Evolutionary conservation across 768 basidiomycete species (phyloP), one percentile per base, ranked within the genome.

Genomic region (Mrakia blollopis): DNA sequence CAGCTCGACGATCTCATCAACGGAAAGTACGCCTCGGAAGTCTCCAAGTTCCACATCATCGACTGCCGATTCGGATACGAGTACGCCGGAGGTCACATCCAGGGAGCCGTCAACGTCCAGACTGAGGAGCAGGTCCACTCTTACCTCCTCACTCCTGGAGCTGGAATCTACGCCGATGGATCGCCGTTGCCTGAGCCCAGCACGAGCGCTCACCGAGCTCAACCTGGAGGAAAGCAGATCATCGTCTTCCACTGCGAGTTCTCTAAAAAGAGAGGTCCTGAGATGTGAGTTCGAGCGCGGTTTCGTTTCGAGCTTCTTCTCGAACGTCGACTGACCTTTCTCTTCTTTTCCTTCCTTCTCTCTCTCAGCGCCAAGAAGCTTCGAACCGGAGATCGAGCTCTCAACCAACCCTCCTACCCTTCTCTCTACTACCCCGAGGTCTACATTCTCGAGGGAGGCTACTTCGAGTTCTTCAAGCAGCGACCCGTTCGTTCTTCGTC

Each of bases 61-160:
- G 97, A 99, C 85, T 98, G 97, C 83, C 91, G 97, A 61, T 99
- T 98, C 84, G 93, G 94, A 79, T 99, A 97, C 81, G 97, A 99
- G 85, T 98, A 90, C 83, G 86, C 87, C 69, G 97, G 97, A 13
- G 97, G 97, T 0, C 97, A 98, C 85, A 89, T 98, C 79, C 88
- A 88, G 14, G 92, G 94, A 21, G 95, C 97, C 10, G 86, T 94
- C 83, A 98, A 98, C 83, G 89, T 98, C 81, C 93, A 93, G 83
- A 92, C 90, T 23, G 90, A 90, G 18, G 83, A 87, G 39, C 89
- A 88, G 65, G 87, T 98, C 60, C 94, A 97, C 82, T 90, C 92
- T 72, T 87, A 92, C 70, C 85, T 98, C 54, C 88, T 98, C 60
- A 78, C 79, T 39, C 78, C 79, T 23, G 80, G 80, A 18, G 69